Percentiles rank a stretch among this genome's conserved stretches.
These are phyloP conservation scores for Wickerhamiella occidentalis DNA, from an alignment of 805 yeast genomes.

Conservation along the genomic window DNA sequence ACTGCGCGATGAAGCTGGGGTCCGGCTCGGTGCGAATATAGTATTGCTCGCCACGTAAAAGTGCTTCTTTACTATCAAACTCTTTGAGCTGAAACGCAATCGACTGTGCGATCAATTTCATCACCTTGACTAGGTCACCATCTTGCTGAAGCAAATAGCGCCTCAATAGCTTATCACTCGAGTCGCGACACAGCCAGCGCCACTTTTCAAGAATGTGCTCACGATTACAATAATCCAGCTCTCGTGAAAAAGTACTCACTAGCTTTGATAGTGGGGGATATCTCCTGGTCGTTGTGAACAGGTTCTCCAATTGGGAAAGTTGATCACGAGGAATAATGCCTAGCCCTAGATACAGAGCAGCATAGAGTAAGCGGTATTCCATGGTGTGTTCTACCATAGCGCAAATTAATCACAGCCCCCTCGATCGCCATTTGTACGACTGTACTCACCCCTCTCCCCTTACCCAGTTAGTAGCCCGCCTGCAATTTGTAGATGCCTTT, in stretches of 20 bases:
- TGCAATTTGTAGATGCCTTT: background rate
- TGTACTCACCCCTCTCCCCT: background rate
- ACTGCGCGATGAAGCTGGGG: conserved; percentile 36
- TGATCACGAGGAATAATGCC: background rate
- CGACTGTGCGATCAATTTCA: background rate
- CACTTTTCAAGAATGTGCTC: background rate
- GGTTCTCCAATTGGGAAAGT: background rate
- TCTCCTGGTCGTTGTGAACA: background rate
- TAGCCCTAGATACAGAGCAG: conserved; percentile 1
- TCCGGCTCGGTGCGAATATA: conserved; percentile 29
- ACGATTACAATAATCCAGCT: background rate
- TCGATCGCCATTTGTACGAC: background rate
- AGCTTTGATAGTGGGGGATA: background rate
- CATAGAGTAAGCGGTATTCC: background rate
- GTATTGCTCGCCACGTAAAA: conserved; percentile 59
- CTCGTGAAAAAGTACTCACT: background rate
- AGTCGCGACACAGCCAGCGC: conserved; percentile 33
- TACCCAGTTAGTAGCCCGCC: background rate
- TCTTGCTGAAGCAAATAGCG: conserved; percentile 76
- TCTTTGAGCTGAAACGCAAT: conserved; percentile 25
- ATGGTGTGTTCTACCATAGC: background rate
- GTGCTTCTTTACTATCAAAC: conserved; percentile 45
- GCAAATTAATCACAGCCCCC: background rate
- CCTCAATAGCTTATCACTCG: conserved; percentile 64
- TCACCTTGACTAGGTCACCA: conserved; percentile 20